A percentile compares a stretch with the other conserved stretches of the same genome.
Evolutionary conservation across 768 basidiomycete species (phyloP).

Genomic region (Hortiboletus campestris): DNA sequence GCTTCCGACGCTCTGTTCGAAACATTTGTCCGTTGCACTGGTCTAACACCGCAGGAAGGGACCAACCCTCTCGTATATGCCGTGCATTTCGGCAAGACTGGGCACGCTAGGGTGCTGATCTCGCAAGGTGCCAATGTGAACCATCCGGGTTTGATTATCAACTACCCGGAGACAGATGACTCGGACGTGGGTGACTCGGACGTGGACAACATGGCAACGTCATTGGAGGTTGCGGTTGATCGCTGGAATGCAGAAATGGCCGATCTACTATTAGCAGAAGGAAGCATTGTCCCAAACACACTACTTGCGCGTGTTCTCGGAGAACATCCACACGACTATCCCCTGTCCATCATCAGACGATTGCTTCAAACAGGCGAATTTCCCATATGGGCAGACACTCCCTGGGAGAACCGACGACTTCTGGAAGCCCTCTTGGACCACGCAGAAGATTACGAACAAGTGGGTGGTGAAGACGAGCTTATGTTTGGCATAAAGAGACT

Average conservation of each 20-base stretch:
- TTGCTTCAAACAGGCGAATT: not conserved
- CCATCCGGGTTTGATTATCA: not conserved
- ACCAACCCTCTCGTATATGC: conserved; percentile 8
- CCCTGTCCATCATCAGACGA: not conserved
- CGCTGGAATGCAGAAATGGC: not conserved
- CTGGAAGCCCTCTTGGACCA: not conserved
- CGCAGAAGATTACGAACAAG: not conserved
- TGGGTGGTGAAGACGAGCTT: not conserved
- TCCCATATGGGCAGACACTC: not conserved
- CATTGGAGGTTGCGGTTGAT: not conserved
- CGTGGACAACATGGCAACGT: not conserved
- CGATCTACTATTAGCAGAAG: not conserved
- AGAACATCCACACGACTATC: not conserved
- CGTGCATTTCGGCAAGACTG: not conserved
- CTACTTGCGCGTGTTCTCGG: not conserved
- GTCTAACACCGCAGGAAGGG: not conserved
- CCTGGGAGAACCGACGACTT: not conserved
- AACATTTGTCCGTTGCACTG: not conserved
- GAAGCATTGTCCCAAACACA: not conserved
- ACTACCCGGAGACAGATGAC: not conserved
- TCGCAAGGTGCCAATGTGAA: not conserved
- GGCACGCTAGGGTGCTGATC: not conserved
- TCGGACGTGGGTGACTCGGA: not conserved
- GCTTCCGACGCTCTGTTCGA: not conserved
- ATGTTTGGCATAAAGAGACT: not conserved